phyloP scores from a whole-genome alignment of 2,329 filamentous ascomycete genomes.

The Verticillium alfalfae region DNA sequence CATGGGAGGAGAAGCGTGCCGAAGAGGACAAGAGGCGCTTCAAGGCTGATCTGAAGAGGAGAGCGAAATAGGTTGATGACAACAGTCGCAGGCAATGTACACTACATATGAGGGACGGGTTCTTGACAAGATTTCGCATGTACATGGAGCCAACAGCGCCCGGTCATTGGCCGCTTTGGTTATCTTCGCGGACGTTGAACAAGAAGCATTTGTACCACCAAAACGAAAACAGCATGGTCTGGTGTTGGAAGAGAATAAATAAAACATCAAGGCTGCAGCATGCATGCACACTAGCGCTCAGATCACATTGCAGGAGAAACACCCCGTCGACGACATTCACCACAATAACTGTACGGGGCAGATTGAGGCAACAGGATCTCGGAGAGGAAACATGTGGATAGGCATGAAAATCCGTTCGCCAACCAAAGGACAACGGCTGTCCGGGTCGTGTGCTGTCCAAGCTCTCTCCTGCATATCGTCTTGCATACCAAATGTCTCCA shows the following conservation, averaged over 20 bases:
- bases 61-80: not conserved
- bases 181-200: not conserved
- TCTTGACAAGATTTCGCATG: not conserved
- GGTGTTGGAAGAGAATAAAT: not conserved
- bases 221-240: not conserved
- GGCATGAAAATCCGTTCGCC: not conserved
- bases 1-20: slow-evolving; percentile 27
- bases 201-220: not conserved
- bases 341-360: not conserved
- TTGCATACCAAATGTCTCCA: not conserved
- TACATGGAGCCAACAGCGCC: not conserved
- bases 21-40: slow-evolving; percentile 30
- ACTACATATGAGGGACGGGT: slow-evolving; percentile 1
- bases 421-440: not conserved
- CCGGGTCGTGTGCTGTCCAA: not conserved
- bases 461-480: not conserved
- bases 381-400: not conserved
- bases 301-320: not conserved
- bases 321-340: not conserved
- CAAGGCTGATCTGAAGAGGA: slow-evolving; percentile 8
- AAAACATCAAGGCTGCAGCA: not conserved
- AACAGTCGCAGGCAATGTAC: slow-evolving; percentile 2
- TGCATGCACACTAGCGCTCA: not conserved
- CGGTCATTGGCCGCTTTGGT: not conserved
- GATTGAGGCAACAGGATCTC: not conserved